phyloP scores from a whole-genome alignment of 2,329 filamentous ascomycete genomes.

The Thielaviopsis musarum region DNA sequence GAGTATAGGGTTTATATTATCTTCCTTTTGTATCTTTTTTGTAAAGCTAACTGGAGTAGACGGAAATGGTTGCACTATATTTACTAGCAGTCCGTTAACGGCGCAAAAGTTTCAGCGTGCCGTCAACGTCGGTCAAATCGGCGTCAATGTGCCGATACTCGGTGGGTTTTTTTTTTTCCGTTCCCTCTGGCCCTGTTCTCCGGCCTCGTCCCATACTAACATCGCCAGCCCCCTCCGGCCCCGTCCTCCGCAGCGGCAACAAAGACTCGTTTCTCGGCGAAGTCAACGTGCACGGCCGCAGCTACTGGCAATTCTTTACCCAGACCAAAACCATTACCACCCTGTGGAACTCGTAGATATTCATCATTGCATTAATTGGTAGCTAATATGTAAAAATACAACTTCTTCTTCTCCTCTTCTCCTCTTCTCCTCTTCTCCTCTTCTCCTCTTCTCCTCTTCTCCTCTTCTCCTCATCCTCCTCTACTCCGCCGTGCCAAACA shows the following conservation, averaged over 20 bases:
- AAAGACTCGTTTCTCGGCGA: slow-evolving; percentile 17
- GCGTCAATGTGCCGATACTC: slow-evolving; percentile 16
- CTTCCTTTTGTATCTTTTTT: not conserved
- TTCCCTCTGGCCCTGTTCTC: too few species aligned
- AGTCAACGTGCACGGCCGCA: slow-evolving; percentile 11
- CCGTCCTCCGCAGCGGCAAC: slow-evolving; percentile 15
- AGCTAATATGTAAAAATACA: not conserved
- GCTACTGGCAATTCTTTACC: slow-evolving; percentile 15
- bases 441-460: not conserved
- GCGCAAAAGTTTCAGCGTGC: slow-evolving; percentile 14
- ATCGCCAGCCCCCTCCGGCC: slow-evolving; percentile 13
- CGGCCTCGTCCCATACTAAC: too few species aligned
- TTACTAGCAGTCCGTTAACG: slow-evolving; percentile 12
- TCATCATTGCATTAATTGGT: not conserved
- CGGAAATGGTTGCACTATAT: slow-evolving; percentile 16
- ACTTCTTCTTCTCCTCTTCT: not conserved
- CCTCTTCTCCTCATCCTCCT: not conserved
- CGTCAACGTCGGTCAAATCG: slow-evolving; percentile 17
- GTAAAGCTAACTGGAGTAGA: slow-evolving; percentile 10
- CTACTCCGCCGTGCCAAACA: slow-evolving; percentile 35
- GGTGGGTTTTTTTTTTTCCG: slow-evolving; percentile 7
- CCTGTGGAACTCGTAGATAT: slow-evolving; percentile 19
- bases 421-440: not conserved
- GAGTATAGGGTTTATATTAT: too few species aligned
- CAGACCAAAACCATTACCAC: slow-evolving; percentile 15